Percentiles rank a stretch among this genome's conserved stretches.
phyloP scores from a whole-genome alignment of 495 filamentous ascomycete genomes.

The Penicillium riverlandense region DNA sequence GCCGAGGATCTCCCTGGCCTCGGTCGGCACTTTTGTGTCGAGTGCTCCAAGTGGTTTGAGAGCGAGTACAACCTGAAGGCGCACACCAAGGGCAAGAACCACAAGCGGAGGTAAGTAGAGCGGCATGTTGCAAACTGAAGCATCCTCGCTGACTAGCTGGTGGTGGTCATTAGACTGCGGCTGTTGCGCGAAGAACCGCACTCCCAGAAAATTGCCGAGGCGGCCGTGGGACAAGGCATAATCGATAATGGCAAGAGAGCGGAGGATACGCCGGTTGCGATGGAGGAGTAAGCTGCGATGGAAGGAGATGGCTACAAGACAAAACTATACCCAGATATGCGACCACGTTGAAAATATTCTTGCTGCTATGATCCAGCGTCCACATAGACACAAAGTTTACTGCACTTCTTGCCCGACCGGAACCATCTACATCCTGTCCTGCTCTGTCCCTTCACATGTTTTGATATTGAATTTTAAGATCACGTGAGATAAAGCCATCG shows the following conservation, averaged over 20 bases:
- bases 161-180: slow-evolving; percentile 49
- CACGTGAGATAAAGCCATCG: too few species aligned
- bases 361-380: too few species aligned
- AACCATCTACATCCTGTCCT: too few species aligned
- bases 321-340: too few species aligned
- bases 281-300: slow-evolving; percentile 22
- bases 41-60: slow-evolving; percentile 96
- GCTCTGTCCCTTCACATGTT: too few species aligned
- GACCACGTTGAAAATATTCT: too few species aligned
- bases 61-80: slow-evolving; percentile 66
- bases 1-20: slow-evolving; percentile 80
- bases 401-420: too few species aligned
- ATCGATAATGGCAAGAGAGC: slow-evolving; percentile 53
- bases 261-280: slow-evolving; percentile 23
- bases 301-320: too few species aligned
- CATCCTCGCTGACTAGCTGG: not conserved
- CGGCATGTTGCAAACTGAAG: not conserved
- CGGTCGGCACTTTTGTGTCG: slow-evolving; percentile 78
- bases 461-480: too few species aligned
- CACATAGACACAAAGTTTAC: too few species aligned
- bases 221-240: slow-evolving; percentile 57
- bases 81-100: slow-evolving; percentile 81
- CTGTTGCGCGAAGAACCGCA: slow-evolving; percentile 75
- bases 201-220: slow-evolving; percentile 77
- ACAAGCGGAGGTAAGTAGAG: slow-evolving; percentile 71